Conservation (phyloP, 139 green algal genomes). For the Microglena sp. region DNA sequence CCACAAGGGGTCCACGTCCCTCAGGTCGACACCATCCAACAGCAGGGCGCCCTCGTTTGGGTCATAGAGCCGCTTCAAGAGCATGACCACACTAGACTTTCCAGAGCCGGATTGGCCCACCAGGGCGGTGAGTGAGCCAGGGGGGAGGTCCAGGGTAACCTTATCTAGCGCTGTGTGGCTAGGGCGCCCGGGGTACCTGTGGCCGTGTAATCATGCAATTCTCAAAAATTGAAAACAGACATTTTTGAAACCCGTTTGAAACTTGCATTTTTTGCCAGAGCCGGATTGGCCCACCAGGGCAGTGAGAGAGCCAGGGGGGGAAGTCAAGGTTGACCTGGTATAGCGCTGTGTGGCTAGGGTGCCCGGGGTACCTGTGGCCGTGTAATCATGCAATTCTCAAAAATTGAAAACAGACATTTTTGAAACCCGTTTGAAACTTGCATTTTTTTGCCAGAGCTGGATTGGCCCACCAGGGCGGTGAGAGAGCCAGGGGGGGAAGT, state of each 20-base stretch:
- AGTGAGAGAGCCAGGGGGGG: slow-evolving; percentile 47
- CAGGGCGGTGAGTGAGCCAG: slow-evolving; percentile 58
- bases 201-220: background rate
- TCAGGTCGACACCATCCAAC: slow-evolving; percentile 20
- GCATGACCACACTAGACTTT: slow-evolving; percentile 61
- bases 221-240: too few relatives aligned
- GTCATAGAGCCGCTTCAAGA: slow-evolving; percentile 75
- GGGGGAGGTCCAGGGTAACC: slow-evolving; percentile 45
- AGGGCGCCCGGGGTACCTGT: slow-evolving; percentile 37
- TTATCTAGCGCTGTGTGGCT: slow-evolving; percentile 31
- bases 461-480: slow-evolving; percentile 60
- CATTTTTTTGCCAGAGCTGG: slow-evolving; percentile 55
- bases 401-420: too few relatives aligned
- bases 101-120: slow-evolving; percentile 56
- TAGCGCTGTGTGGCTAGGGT: slow-evolving; percentile 35
- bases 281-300: slow-evolving; percentile 62
- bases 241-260: too few relatives aligned
- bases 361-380: slow-evolving; percentile 35
- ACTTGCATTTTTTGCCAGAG: slow-evolving; percentile 57
- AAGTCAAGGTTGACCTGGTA: slow-evolving; percentile 46
- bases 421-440: too few relatives aligned
- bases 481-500: slow-evolving; percentile 51
- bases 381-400: slow-evolving; percentile 5
- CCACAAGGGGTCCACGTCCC: too few relatives aligned
- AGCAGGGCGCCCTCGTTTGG: slow-evolving; percentile 25